Evolutionary conservation across 2,329 filamentous ascomycete genomes (phyloP).

Genomic region (Pyrenophora seminiperda): DNA sequence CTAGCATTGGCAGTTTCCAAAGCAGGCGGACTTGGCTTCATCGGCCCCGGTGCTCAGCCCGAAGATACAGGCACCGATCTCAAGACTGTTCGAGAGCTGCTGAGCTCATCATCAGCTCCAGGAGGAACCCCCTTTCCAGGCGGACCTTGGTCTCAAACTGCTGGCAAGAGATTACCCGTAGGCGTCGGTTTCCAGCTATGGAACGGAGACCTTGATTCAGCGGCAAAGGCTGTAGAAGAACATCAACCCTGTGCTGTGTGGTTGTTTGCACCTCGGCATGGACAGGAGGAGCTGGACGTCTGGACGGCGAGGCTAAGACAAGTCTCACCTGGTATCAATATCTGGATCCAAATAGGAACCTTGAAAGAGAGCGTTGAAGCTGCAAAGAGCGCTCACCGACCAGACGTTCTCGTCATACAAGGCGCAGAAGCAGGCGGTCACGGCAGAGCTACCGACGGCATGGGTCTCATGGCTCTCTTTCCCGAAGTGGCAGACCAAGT

Average conservation of each 20-base stretch:
- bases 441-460: conserved; percentile 54
- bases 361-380: conserved; percentile 60
- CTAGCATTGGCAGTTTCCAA: conserved; percentile 65
- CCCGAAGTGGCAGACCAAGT: conserved; percentile 59
- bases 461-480: conserved; percentile 60
- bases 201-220: conserved; percentile 51
- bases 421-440: conserved; percentile 68
- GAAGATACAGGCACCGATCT: conserved; percentile 33
- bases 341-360: conserved; percentile 66
- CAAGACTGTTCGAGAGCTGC: conserved; percentile 2
- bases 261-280: conserved; percentile 64
- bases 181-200: conserved; percentile 66
- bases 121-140: not conserved
- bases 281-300: conserved; percentile 38
- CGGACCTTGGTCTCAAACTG: conserved; percentile 5
- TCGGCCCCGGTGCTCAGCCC: conserved; percentile 48
- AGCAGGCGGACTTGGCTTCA: conserved; percentile 51
- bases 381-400: conserved; percentile 48
- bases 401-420: conserved; percentile 65
- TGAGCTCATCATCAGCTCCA: not conserved
- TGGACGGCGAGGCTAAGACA: conserved; percentile 39
- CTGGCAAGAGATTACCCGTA: conserved; percentile 50
- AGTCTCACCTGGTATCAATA: conserved; percentile 47
- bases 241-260: conserved; percentile 64
- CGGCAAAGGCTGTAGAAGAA: conserved; percentile 57